Evolutionary conservation across 164 flowering plant species (phyloP).

Genomic region (Magnolia officinalis): DNA sequence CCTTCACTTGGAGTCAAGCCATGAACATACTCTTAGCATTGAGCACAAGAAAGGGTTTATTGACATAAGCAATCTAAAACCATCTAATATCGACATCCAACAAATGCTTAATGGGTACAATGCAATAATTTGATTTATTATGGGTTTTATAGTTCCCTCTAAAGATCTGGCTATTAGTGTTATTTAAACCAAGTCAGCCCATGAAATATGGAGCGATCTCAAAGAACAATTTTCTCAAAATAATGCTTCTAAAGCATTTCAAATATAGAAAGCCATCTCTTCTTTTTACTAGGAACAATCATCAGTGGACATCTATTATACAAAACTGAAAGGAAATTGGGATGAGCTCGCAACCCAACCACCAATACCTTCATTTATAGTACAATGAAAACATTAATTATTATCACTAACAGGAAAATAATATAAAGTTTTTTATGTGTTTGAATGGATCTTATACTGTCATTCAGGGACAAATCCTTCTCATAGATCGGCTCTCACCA

Average conservation of each 20-base stretch:
- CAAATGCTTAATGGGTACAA: neutral
- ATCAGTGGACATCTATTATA: neutral
- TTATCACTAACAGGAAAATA: neutral
- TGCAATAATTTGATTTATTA: neutral
- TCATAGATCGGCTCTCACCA: neutral
- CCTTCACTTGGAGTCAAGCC: neutral
- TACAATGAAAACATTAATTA: neutral
- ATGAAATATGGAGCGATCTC: slow-evolving; percentile 4
- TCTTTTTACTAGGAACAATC: neutral
- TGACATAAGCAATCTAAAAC: neutral
- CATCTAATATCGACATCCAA: too few species aligned
- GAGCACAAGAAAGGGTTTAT: neutral
- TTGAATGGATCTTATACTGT: neutral
- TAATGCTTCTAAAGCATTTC: neutral
- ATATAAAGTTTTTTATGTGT: slow-evolving; percentile 3
- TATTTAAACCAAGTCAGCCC: neutral
- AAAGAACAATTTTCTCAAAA: slow-evolving; percentile 1
- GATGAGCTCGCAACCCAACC: neutral
- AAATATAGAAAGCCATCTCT: neutral
- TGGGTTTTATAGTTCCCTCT: neutral
- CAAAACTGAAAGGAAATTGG: neutral
- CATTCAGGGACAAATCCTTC: neutral
- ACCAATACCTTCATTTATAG: neutral
- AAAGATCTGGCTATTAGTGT: neutral
- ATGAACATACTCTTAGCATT: neutral